Conservation (phyloP, 805 yeast species). For the Metschnikowia peoriensis region DNA sequence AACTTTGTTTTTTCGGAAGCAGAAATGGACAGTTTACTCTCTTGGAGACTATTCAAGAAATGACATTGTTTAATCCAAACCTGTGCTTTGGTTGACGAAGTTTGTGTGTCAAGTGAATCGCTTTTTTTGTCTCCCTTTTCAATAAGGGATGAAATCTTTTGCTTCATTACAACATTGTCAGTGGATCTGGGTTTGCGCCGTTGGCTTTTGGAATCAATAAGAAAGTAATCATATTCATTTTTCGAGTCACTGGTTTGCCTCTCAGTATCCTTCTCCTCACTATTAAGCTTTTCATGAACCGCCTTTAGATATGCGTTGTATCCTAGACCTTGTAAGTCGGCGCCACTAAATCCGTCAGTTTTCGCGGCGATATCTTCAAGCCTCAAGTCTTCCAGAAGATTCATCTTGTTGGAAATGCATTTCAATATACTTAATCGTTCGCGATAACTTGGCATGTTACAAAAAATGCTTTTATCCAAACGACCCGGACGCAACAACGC, state of each 20-base stretch:
- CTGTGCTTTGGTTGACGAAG: conserved; percentile 17
- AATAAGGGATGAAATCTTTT: conserved; percentile 43
- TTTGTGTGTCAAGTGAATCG: conserved; percentile 3
- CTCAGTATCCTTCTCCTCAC: conserved; percentile 26
- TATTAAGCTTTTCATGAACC: conserved; percentile 65
- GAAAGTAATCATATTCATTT: conserved; percentile 36
- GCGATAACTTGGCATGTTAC: conserved; percentile 75
- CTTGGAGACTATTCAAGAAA: conserved; percentile 59
- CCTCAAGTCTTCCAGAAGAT: conserved; percentile 47
- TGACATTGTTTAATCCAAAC: conserved; percentile 54
- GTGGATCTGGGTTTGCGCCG: conserved; percentile 31
- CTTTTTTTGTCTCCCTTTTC: conserved; percentile 1
- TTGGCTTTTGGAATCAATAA: conserved; percentile 34
- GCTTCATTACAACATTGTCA: conserved; percentile 40
- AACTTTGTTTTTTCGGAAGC: conserved; percentile 64
- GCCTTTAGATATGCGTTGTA: conserved; percentile 90
- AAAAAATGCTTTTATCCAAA: conserved; percentile 85
- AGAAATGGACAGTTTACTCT: conserved; percentile 90
- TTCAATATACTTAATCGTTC: conserved; percentile 74
- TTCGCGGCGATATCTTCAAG: conserved; percentile 51
- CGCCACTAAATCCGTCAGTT: conserved; percentile 86
- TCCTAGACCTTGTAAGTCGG: conserved; percentile 89
- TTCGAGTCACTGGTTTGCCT: conserved; percentile 4
- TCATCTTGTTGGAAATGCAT: conserved; percentile 61
- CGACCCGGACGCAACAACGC: conserved; percentile 96